Base-by-base conservation (phyloP, 2,329 filamentous ascomycete genomes). In the Didymella exigua region DNA sequence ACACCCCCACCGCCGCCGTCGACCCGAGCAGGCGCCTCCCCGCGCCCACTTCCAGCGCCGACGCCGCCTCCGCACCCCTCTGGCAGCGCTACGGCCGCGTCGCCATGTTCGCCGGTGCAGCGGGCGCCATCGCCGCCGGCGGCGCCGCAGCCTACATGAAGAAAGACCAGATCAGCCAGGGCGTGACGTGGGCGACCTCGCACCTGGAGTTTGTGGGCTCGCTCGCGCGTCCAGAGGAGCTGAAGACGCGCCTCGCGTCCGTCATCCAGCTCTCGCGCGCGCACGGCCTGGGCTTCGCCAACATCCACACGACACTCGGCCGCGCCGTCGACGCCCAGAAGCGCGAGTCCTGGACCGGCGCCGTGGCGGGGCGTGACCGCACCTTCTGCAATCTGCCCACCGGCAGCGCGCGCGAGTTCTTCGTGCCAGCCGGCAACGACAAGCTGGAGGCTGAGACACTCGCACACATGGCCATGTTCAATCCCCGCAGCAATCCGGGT, bases 191-290 rank as follows among this genome's bases (percentile, higher is more conserved):
- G 92, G 90, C 90, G 13, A 86, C 89, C 14, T 95, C 90, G 30
- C 95, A 99, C 75, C 85, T 99, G 23, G 90, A 95, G 74, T 99
- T 98, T 68, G 90, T 98, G 1, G 91, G 92, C 2, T 96, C 91
- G 68, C 83, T 99, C 7, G 89, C 90, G 42, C 86, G 90, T n/a
- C 86, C 86, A 4, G 89, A 93, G 65, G 92, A 96, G 69, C 79
- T 98, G 61, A 86, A 87, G 63, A 84, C 86, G 68, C 86, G 95
- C 27, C 82, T 96, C 9, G 78, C 81, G n/a, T 82, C 79, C 56
- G 81, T 97, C 72, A 81, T 84, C n/a, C 80, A 82, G 54, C 78
- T 93, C 18, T 82, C 86, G 29, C 74, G 79, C 40, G 85, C 89
- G 54, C 82, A 90, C 13, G 82, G 81, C 11, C 82, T 97, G 13